phyloP scores from a whole-genome alignment of 2,329 filamentous ascomycete genomes.

The Alternaria brassicicola region DNA sequence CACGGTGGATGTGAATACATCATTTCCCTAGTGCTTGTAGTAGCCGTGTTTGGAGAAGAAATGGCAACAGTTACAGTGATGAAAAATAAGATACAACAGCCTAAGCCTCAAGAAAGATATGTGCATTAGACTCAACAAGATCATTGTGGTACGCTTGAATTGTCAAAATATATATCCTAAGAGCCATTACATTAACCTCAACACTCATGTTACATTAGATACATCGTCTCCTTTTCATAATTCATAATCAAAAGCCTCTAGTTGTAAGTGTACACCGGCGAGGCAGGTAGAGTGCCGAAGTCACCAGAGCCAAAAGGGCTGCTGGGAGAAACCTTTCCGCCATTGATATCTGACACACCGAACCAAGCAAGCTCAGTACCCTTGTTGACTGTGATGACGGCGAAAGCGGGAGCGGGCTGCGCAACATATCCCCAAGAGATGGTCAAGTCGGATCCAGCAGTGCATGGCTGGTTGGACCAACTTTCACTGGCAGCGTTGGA shows the following conservation, averaged over 20 bases:
- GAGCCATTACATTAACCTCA: background rate
- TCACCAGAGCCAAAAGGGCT: conserved; percentile 22
- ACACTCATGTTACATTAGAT: background rate
- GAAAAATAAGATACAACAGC: background rate
- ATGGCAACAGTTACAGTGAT: too few species aligned
- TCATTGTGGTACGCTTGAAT: background rate
- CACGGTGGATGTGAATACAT: too few species aligned
- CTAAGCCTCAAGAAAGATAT: background rate
- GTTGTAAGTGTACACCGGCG: conserved; percentile 17
- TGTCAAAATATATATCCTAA: background rate
- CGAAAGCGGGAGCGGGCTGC: conserved; percentile 16
- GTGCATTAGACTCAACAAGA: background rate
- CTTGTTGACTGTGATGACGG: conserved; percentile 20
- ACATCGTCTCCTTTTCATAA: background rate
- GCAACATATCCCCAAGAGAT: conserved; percentile 23
- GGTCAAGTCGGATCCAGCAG: conserved; percentile 8
- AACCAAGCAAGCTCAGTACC: conserved; percentile 23
- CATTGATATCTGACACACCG: conserved; percentile 21
- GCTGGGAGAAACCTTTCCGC: conserved; percentile 14
- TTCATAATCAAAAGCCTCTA: background rate
- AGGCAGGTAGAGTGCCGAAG: conserved; percentile 10
- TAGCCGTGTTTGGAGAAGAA: too few species aligned
- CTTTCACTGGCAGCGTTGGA: conserved; percentile 20
- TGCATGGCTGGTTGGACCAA: conserved; percentile 21
- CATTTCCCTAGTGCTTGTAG: too few species aligned